Percentiles rank a stretch among this genome's conserved stretches.
Evolutionary conservation across 805 yeast genomes (phyloP).

Genomic region (baker's yeast (Saccharomyces cerevisiae)): DNA sequence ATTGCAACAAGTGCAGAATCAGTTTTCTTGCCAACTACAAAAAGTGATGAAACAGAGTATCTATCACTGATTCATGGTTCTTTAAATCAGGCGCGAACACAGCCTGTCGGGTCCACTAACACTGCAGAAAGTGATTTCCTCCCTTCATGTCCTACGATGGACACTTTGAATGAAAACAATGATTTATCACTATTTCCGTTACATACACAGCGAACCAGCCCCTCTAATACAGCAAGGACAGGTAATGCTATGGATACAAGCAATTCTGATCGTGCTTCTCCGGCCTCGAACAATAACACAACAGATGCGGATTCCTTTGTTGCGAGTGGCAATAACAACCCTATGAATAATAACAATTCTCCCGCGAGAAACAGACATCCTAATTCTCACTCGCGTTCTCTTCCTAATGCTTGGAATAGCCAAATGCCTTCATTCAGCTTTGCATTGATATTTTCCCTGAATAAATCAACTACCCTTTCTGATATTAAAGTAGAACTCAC

Average conservation of each 20-base stretch:
- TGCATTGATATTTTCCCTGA: constrained; percentile 41
- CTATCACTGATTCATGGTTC: constrained; percentile 13
- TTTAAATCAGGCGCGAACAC: background rate
- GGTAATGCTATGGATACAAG: background rate
- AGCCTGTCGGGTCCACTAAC: background rate
- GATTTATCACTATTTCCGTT: background rate
- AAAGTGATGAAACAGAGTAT: constrained; percentile 26
- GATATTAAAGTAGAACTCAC: constrained; percentile 37
- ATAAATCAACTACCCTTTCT: constrained; percentile 34
- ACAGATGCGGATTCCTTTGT: background rate
- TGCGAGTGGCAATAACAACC: constrained; percentile 1
- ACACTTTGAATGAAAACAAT: background rate
- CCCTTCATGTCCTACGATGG: background rate
- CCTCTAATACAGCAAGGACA: background rate
- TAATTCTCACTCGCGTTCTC: background rate
- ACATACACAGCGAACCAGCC: background rate
- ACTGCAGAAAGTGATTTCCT: background rate
- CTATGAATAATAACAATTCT: background rate
- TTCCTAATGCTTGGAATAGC: constrained; percentile 1
- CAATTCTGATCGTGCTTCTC: background rate
- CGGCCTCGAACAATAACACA: background rate
- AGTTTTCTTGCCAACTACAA: constrained; percentile 29
- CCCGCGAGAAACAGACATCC: background rate
- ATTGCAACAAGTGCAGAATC: constrained; percentile 30
- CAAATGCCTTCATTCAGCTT: constrained; percentile 40